Conservation (phyloP, 495 filamentous ascomycete species). For the Melanomma pulvis-pyrius region DNA sequence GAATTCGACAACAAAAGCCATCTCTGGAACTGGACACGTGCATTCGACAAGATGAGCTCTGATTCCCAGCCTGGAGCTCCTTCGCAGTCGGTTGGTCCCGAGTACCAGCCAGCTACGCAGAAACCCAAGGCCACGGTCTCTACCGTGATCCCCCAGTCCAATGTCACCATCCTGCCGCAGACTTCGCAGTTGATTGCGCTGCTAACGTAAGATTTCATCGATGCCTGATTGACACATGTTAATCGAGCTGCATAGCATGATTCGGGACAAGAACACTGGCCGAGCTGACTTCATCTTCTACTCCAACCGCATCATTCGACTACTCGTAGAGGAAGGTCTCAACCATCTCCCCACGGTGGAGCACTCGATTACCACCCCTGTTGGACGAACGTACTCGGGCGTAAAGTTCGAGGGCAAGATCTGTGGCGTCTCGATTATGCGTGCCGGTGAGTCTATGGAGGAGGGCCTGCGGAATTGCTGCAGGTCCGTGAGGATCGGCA, state of each 20-base stretch:
- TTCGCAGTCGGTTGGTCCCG: slow-evolving; percentile 73
- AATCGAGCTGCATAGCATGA: slow-evolving; percentile 65
- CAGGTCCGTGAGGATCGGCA: slow-evolving; percentile 92
- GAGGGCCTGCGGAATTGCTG: slow-evolving; percentile 96
- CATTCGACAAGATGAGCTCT: slow-evolving; percentile 36
- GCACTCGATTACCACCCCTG: slow-evolving; percentile 85
- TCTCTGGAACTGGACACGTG: neutral
- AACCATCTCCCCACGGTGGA: slow-evolving; percentile 93
- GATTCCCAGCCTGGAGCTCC: slow-evolving; percentile 53
- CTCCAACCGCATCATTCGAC: slow-evolving; percentile 95
- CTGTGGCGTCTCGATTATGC: slow-evolving; percentile 97
- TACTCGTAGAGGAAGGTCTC: slow-evolving; percentile 96
- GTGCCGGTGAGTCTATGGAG: slow-evolving; percentile 97
- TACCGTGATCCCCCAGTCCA: slow-evolving; percentile 75
- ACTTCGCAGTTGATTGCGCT: slow-evolving; percentile 96
- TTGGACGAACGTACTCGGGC: slow-evolving; percentile 84
- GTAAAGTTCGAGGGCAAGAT: slow-evolving; percentile 98
- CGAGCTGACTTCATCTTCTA: slow-evolving; percentile 99
- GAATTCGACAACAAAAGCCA: neutral
- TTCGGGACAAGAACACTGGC: slow-evolving; percentile 83
- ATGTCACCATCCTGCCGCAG: slow-evolving; percentile 87
- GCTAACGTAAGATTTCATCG: slow-evolving; percentile 73
- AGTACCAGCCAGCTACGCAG: slow-evolving; percentile 73
- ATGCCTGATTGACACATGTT: neutral
- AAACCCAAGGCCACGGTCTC: slow-evolving; percentile 92